Evolutionary conservation across 2,329 filamentous ascomycete species (phyloP), one percentile per base, ranked within the genome.

Genomic region (Magnaporthiopsis poae): DNA sequence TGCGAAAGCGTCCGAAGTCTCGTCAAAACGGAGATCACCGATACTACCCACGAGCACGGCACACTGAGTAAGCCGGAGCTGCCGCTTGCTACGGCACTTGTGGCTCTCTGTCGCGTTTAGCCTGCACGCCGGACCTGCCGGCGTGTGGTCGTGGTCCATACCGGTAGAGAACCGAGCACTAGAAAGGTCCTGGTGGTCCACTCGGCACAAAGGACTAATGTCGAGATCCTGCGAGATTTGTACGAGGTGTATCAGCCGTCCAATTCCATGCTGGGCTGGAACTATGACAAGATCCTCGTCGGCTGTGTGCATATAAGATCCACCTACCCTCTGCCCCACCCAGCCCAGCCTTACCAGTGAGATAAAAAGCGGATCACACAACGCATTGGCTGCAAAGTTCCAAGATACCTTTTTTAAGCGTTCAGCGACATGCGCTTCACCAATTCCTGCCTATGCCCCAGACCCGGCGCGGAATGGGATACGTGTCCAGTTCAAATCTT

Each of bases 171-270:
- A 8, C 70, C 72, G 9, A 68, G 67, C 46, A 67, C 86, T 4
- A 79, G 90, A 46, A 86, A 89, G 39, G 77, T 90, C 0, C 72
- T 90, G 2, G 85, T 86, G 0, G 75, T 89, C 0, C 88, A 90
- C 72, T 80, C 80, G 2, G 78, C 84, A 0, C 79, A 78, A 31
- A 78, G 87, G 52, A 73, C 70, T 0, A 76, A 81, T 0, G 76
- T 83, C 0, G 82, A 85, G 65, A 71, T 86, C 8, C 72, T 84
- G 52, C 68, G 73, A 27, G 81, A 84, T 65, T 79, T 86, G 35
- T 82, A 83, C 0, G 77, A 80, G 1, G 75, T 81, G 0, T 79
- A 84, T 59, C 79, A 79, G 56, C 80, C 80, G 0, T 82, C 79
- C 56, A 78, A 82, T 52, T 68, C 78, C 15, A 72, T 75, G 8